Evolutionary conservation across 495 filamentous ascomycete species (phyloP).

Genomic region (Hypoxylon lenormandii): DNA sequence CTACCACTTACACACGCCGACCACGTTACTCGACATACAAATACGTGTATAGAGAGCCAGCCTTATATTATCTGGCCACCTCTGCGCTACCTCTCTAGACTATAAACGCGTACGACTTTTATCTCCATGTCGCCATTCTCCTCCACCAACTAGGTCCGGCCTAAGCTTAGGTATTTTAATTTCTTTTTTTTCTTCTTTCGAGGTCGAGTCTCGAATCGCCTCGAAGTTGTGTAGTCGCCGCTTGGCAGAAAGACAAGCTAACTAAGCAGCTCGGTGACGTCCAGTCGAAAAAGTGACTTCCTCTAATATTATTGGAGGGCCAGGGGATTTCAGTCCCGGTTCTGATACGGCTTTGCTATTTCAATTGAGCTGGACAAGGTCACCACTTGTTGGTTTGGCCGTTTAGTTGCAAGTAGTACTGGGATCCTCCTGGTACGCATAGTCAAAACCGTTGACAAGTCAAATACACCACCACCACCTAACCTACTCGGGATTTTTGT

Average conservation of each 20-base stretch:
- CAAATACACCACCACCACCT: conserved; percentile 29
- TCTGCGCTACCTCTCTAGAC: conserved; percentile 1
- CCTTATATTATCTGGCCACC: conserved; percentile 1
- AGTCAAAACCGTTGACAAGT: conserved; percentile 42
- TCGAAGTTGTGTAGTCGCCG: conserved; percentile 8
- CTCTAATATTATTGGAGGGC: conserved; percentile 38
- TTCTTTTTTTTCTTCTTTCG: conserved; percentile 4
- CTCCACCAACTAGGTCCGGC: conserved; percentile 12
- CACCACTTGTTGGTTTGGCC: conserved; percentile 44
- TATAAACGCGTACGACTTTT: conserved; percentile 10
- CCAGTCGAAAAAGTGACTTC: conserved; percentile 44
- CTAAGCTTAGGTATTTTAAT: neutral
- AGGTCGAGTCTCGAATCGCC: conserved; percentile 9
- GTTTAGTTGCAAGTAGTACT: conserved; percentile 39
- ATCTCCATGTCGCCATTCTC: conserved; percentile 5
- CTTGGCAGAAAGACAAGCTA: conserved; percentile 12
- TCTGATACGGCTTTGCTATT: conserved; percentile 46
- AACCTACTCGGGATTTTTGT: conserved; percentile 49
- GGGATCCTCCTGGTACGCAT: conserved; percentile 42
- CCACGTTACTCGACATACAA: conserved; percentile 35
- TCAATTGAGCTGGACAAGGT: conserved; percentile 47
- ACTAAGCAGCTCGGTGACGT: conserved; percentile 31
- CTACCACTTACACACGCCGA: conserved; percentile 36
- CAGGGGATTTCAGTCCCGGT: conserved; percentile 19
- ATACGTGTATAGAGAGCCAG: conserved; percentile 6